Evolutionary conservation across 805 yeast genomes (phyloP).

Genomic region (Jamesozyma jinghongensis): DNA sequence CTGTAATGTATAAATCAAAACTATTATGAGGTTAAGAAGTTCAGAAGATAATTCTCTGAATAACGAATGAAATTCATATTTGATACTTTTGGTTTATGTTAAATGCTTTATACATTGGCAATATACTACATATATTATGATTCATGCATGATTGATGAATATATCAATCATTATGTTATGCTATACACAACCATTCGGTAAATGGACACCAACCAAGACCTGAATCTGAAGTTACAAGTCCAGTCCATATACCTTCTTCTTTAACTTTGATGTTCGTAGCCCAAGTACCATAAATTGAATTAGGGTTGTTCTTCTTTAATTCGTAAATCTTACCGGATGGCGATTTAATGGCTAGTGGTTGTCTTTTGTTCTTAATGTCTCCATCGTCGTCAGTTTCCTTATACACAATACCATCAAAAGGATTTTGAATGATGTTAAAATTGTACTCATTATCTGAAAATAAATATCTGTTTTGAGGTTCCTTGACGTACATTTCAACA

Average conservation of each 20-base stretch:
- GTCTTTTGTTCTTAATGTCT: slow-evolving; percentile 31
- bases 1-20: too few species aligned
- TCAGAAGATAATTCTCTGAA: too few species aligned
- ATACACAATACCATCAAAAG: slow-evolving; percentile 40
- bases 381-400: slow-evolving; percentile 5
- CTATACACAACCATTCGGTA: slow-evolving; percentile 76
- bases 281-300: slow-evolving; percentile 46
- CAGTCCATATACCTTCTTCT: slow-evolving; percentile 78
- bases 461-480: slow-evolving; percentile 70
- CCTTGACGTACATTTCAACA: slow-evolving; percentile 71
- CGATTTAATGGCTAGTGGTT: slow-evolving; percentile 62
- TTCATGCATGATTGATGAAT: too few species aligned
- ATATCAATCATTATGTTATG: background rate
- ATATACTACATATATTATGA: too few species aligned
- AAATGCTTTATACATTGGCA: too few species aligned
- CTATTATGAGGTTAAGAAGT: too few species aligned
- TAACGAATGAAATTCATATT: too few species aligned
- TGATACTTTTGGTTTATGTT: too few species aligned
- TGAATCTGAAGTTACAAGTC: slow-evolving; percentile 67
- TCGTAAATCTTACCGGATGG: slow-evolving; percentile 76
- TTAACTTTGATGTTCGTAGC: slow-evolving; percentile 49
- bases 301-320: slow-evolving; percentile 41
- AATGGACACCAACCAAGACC: slow-evolving; percentile 79
- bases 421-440: slow-evolving; percentile 57
- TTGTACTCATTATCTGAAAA: slow-evolving; percentile 48